phyloP scores from a whole-genome alignment of 352 stramenopile species.

The Blastocystis hominis region DNA sequence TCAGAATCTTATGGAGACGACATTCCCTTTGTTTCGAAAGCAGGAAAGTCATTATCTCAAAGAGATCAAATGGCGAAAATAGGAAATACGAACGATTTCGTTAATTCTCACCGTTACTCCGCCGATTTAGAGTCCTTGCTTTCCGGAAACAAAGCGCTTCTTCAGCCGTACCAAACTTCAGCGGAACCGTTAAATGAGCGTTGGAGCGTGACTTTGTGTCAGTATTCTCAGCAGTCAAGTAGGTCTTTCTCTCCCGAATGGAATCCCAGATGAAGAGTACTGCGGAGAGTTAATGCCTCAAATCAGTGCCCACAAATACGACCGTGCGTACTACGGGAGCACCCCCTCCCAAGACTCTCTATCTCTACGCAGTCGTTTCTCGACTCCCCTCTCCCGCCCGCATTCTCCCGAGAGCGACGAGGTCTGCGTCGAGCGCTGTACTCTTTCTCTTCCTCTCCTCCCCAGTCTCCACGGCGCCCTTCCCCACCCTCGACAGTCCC shows the following conservation, averaged over 20 bases:
- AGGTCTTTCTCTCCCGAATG: background rate
- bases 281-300: background rate
- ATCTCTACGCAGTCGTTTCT: background rate
- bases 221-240: background rate
- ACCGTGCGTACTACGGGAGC: background rate
- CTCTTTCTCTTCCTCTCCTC: background rate
- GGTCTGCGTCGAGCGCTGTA: background rate
- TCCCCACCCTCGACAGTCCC: background rate
- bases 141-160: background rate
- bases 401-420: background rate
- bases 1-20: background rate
- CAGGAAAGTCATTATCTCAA: background rate
- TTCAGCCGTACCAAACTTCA: background rate
- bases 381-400: background rate
- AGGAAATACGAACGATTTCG: background rate
- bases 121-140: background rate
- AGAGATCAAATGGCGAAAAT: background rate
- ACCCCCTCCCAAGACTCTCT: background rate
- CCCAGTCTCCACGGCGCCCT: background rate
- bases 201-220: conserved; percentile 7
- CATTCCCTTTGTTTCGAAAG: background rate
- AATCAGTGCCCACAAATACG: conserved; percentile 21
- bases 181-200: background rate
- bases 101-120: background rate
- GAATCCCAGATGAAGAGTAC: conserved; percentile 1